These are phyloP conservation scores for Yamadazyma spencermartinsiae DNA, from an alignment of 1,139 yeast species.

Conservation along the genomic window DNA sequence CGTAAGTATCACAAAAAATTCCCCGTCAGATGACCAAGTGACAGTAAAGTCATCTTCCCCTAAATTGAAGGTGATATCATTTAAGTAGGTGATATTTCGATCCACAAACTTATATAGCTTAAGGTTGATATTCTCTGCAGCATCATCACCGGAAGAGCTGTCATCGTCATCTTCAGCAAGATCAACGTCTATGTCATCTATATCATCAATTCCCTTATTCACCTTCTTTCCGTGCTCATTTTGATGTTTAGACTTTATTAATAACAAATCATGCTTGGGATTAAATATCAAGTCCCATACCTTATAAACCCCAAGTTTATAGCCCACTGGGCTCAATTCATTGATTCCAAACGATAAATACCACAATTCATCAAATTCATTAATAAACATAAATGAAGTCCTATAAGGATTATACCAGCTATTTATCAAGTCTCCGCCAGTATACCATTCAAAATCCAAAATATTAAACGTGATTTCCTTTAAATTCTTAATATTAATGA, in stretches of 20 bases:
- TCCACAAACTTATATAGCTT: constrained; percentile 9
- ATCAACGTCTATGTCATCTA: background rate
- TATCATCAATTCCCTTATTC: constrained; percentile 3
- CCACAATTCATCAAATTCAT: constrained; percentile 33
- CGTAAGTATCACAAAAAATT: constrained; percentile 28
- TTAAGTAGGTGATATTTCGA: constrained; percentile 7
- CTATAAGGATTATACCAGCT: background rate
- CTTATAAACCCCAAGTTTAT: constrained; percentile 14
- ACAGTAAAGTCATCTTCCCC: constrained; percentile 9
- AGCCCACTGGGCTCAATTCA: constrained; percentile 17
- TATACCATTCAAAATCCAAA: constrained; percentile 34
- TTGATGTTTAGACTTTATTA: constrained; percentile 11
- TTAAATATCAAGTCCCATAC: constrained; percentile 22
- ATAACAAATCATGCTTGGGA: constrained; percentile 26
- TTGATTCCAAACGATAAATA: constrained; percentile 18
- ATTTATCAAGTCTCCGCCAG: constrained; percentile 10
- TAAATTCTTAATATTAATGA: constrained; percentile 35
- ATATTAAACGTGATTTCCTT: constrained; percentile 31
- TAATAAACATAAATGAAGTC: constrained; percentile 19
- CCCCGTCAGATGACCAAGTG: constrained; percentile 42
- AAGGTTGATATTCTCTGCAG: constrained; percentile 2
- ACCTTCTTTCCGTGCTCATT: background rate
- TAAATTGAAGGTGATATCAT: constrained; percentile 5
- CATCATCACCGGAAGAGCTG: background rate
- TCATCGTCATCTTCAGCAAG: background rate